Base-by-base conservation (phyloP, 1,284 basidiomycete species). In the Fistulinella staudtii region DNA sequence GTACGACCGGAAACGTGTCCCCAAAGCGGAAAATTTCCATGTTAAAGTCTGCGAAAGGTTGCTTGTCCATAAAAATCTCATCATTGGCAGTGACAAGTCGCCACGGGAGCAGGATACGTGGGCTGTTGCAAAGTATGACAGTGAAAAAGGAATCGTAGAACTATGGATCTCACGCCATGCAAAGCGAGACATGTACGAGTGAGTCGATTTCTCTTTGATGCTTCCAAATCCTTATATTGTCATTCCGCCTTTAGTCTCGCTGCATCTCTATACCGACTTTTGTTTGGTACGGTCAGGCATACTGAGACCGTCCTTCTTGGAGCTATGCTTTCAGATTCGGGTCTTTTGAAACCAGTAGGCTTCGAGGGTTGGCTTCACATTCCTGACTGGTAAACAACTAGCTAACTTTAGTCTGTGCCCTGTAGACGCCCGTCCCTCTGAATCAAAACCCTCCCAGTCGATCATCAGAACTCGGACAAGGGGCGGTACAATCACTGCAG, bases 301-400 rank as follows among this genome's bases (percentile, higher is more conserved):
- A 87, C 87, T 52, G 91, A 94, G 56, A 81, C 85, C 0, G 67
- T 96, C 9, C 67, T 96, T 14, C 86, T 94, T 56, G 87, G 88
- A 79, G 93, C 89, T 0, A 89, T 97, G 30, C 74, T 98, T 0
- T 93, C 93, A 0, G 87, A 93, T 44, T 69, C 96, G 33, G 75
- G 80, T 48, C 80, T 86, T 6, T 71, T 98, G 39, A 86, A 85
- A 61, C 74, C 92, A 43, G 74, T 92, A 46, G 90, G 90, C 4
- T 89, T 28, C 29, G 21, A 24, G 35, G 34, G 46, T 49, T 8
- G 11, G 39, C 11, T 18, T 13, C 6, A 9, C 9, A 9, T 14
- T 13, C 17, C 9, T 33, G 7, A n/a, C 13, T 6, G 8, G 30
- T 8, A n/a, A 8, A 9, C 11, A 8, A 8, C 8, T 33, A 8